Percentiles rank a stretch among this genome's conserved stretches.
Evolutionary conservation across 139 green algal species (phyloP).

Genomic region (Mychonastes homosphaera): DNA sequence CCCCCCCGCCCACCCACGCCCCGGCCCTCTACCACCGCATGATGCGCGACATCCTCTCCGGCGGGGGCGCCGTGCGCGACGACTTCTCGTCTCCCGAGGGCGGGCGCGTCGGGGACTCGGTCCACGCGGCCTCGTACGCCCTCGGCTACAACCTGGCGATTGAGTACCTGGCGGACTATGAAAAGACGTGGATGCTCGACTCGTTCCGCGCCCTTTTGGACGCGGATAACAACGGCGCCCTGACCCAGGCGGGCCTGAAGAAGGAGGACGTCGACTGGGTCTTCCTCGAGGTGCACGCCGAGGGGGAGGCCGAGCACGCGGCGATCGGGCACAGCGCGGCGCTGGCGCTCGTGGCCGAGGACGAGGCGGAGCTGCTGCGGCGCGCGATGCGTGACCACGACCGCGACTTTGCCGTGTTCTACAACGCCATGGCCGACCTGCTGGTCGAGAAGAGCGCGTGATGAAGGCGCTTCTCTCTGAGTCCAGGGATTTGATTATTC

Average conservation of each 20-base stretch:
- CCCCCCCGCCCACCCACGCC: slow-evolving; percentile 33
- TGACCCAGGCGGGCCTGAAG: slow-evolving; percentile 40
- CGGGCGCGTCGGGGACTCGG: no score
- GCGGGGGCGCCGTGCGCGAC: slow-evolving; percentile 14
- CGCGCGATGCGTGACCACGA: slow-evolving; percentile 79
- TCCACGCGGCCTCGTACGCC: slow-evolving; percentile 61
- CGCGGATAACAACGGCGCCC: no score
- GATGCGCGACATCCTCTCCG: slow-evolving; percentile 58
- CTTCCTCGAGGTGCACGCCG: slow-evolving; percentile 84
- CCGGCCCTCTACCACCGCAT: slow-evolving; percentile 61
- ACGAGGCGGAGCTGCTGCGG: slow-evolving; percentile 42
- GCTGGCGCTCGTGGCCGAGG: slow-evolving; percentile 55
- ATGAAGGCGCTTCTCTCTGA: no score
- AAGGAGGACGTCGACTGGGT: slow-evolving; percentile 68
- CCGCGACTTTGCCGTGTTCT: slow-evolving; percentile 82
- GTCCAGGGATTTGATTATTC: no score
- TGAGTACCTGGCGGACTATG: slow-evolving; percentile 88
- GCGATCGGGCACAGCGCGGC: slow-evolving; percentile 81
- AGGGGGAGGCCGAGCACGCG: slow-evolving; percentile 86
- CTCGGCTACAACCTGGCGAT: slow-evolving; percentile 92
- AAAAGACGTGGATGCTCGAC: slow-evolving; percentile 92
- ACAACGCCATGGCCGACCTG: slow-evolving; percentile 73
- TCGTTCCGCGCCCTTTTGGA: no score
- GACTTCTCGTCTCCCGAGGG: no score
- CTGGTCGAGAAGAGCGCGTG: no score